Conservation (phyloP, 148 eudicot genomes). For the Camellia granthamiana region DNA sequence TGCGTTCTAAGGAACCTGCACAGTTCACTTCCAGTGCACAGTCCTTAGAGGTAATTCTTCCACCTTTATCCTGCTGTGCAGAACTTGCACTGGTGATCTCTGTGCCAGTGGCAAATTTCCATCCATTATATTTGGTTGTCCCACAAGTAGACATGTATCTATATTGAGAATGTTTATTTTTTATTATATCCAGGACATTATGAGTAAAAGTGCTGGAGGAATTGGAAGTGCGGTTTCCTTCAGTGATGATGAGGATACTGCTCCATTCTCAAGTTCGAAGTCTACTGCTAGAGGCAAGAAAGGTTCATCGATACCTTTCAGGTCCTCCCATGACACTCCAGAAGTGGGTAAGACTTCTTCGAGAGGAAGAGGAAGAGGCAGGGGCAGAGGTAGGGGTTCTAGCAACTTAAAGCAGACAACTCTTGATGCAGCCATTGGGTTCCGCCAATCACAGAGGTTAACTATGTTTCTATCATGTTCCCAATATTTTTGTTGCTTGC, state of each 20-base stretch:
- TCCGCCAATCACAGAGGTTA: conserved; percentile 80
- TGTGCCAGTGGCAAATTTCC: not conserved
- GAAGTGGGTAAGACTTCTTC: conserved; percentile 54
- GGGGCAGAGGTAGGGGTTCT: conserved; percentile 71
- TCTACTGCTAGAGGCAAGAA: conserved; percentile 52
- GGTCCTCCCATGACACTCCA: conserved; percentile 43
- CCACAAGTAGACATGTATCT: not conserved
- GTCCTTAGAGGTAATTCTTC: conserved; percentile 55
- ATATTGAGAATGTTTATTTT: not conserved
- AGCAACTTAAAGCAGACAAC: conserved; percentile 83
- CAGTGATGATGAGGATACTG: conserved; percentile 83
- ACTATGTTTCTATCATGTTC: not conserved
- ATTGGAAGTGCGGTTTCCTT: conserved; percentile 65
- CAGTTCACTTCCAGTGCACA: conserved; percentile 47
- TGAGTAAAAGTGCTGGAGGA: conserved; percentile 46
- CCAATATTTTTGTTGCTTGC: not conserved
- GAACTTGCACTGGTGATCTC: not conserved
- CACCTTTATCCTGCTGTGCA: not conserved
- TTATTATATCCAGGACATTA: conserved; percentile 34
- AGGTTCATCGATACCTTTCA: conserved; percentile 38
- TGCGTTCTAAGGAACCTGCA: conserved; percentile 42
- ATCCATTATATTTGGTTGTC: not conserved
- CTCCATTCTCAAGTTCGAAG: conserved; percentile 43
- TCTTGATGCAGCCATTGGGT: conserved; percentile 65
- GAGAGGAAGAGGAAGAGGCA: conserved; percentile 82